Base-by-base conservation (phyloP, 1,284 basidiomycete genomes). In the Ganoderma sinense region DNA sequence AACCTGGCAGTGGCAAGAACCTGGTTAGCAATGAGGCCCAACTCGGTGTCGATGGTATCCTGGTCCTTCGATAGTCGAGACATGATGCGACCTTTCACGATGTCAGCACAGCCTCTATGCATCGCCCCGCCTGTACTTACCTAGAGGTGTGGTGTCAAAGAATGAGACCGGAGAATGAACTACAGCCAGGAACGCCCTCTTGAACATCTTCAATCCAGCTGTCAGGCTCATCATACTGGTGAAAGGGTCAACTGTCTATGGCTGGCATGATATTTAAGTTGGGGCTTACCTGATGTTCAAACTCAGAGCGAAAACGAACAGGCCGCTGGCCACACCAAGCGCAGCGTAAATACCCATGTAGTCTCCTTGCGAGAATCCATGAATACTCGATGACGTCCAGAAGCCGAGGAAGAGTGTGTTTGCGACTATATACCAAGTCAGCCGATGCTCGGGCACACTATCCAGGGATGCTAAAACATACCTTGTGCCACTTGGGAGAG, bases 121-220 rank as follows among this genome's bases (percentile, higher is more conserved):
- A 11, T n/a, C 1, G 48, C 4, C 8, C 2, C 11, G 11, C 7
- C 26, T 3, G 18, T 13, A n/a, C 65, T 62, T 80, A 80, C 94
- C 94, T 68, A 93, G 86, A 0, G 95, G 94, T 0, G 94, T 96
- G 0, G 91, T 93, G 74, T 97, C 95, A 77, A 95, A 96, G 82
- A 94, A 95, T 4, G 89, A 86, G 59, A 92, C 82, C 0, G 94
- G 93, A 0, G 93, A 93, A 13, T 84, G 81, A 29, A 94, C 80
- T 11, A 95, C 88, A 26, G 84, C 84, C 39, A 75, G 80, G 62
- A 91, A 82, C 14, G 89, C 88, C 59, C 81, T 80, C 74, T 83
- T 86, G 80, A 93, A 94, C 55, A 95, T 82, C 26, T 79, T 84
- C 71, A 89, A 78, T 73, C 89, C 90, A 0, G 91, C 91, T 7